These are phyloP conservation scores for Yarrowia keelungensis DNA, from an alignment of 805 yeast species.

Conservation along the genomic window DNA sequence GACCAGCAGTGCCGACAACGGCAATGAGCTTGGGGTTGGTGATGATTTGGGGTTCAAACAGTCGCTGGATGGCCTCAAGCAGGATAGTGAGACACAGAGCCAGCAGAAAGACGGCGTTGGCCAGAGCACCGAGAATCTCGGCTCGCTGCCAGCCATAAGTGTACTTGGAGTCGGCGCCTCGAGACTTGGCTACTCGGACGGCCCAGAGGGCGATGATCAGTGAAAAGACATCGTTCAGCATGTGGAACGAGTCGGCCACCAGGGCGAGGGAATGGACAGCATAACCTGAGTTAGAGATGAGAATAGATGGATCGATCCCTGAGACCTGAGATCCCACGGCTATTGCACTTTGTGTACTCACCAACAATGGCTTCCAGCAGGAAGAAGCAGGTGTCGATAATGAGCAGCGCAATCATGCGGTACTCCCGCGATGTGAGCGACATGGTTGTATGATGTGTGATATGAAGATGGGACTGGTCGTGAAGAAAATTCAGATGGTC, in stretches of 20 bases:
- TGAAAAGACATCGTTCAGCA: slow-evolving; percentile 94
- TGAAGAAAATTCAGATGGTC: neutral
- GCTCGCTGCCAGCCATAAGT: slow-evolving; percentile 99
- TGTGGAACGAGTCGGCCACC: slow-evolving; percentile 96
- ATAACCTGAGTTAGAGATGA: slow-evolving; percentile 54
- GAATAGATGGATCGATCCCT: neutral
- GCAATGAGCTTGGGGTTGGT: slow-evolving; percentile 83
- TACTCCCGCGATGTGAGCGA: slow-evolving; percentile 28
- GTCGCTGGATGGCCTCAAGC: slow-evolving; percentile 90
- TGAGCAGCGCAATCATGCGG: slow-evolving; percentile 68
- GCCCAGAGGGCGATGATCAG: slow-evolving; percentile 95
- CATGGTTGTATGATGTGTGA: slow-evolving; percentile 16
- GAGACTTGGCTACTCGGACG: slow-evolving; percentile 82
- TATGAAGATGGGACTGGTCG: neutral
- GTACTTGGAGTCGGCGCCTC: slow-evolving; percentile 83
- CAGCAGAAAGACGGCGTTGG: slow-evolving; percentile 89
- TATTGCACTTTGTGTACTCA: slow-evolving; percentile 53
- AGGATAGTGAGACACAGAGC: slow-evolving; percentile 92
- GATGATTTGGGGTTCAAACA: slow-evolving; percentile 78
- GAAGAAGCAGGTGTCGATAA: slow-evolving; percentile 82
- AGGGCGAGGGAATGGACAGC: slow-evolving; percentile 93
- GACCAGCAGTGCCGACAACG: slow-evolving; percentile 82
- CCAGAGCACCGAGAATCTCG: slow-evolving; percentile 91
- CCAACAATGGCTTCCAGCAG: slow-evolving; percentile 75
- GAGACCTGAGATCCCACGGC: too few species aligned